Evolutionary conservation across 306 rosid genomes (phyloP), one percentile per base, ranked within the genome.

Genomic region (Vigna trinervia): DNA sequence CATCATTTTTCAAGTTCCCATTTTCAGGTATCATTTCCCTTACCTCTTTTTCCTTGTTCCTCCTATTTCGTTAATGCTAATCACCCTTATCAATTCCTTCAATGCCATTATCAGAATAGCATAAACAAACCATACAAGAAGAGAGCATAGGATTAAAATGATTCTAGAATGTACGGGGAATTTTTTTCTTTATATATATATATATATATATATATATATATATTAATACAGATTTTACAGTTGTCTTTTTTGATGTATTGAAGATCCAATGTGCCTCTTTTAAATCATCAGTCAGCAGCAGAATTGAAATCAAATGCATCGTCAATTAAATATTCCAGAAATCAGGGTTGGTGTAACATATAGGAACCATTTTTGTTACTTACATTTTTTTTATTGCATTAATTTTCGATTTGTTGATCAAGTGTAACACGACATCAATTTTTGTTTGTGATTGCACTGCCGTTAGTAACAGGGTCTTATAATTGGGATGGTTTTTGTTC

Each of bases 1-100:
- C 82, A 86, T 94, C 85, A 73, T 94, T 78, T 81, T 88, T 71
- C 98, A 94, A 83, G 62, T 92, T 69, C 98, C 97, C 68, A 85
- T 94, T 84, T 94, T 92, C 94, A 92, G 98, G 98, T 92, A 83
- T 12, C 14, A n/a, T 68, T 51, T 30, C 23, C 20, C 56, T 76
- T 38, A 0, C 3, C 15, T 15, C 30, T 41, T 3, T 47, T 58
- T 22, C n/a, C 47, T 6, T 30, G 48, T 23, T 60, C 34, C 57
- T 73, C 28, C 5, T 15, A 3, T 57, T 20, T 53, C 13, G 23
- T 60, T 26, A 0, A 79, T 12, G 50, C 5, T 73, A 8, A 56
- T 22, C 17, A 13, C 41, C 32, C 68, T 14, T 50, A 12, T n/a
- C 36, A 1, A 9, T 3, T 32, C 53, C 9, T 38, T 66, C 30